phyloP scores from a whole-genome alignment of 2,329 filamentous ascomycete genomes.

The Monosporascus ibericus region DNA sequence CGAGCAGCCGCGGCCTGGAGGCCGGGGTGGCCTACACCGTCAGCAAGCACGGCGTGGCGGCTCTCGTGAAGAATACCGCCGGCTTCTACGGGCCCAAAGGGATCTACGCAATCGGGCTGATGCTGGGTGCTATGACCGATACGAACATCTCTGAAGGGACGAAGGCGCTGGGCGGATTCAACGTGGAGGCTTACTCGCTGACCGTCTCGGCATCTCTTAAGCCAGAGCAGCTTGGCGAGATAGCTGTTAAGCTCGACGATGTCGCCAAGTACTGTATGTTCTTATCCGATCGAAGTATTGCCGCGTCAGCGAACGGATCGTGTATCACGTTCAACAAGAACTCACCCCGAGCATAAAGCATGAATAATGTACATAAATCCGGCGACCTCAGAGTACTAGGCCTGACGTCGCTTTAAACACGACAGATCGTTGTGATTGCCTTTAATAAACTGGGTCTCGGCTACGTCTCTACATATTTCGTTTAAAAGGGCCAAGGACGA shows the following conservation, averaged over 20 bases:
- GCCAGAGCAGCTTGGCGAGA: conserved; percentile 22
- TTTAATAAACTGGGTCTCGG: too few relatives aligned
- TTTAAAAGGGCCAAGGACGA: too few relatives aligned
- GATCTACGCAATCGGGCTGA: conserved; percentile 44
- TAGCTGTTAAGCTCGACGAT: conserved; percentile 24
- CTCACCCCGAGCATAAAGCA: conserved; percentile 10
- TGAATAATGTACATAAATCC: too few relatives aligned
- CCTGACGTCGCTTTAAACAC: too few relatives aligned
- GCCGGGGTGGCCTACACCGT: conserved; percentile 44
- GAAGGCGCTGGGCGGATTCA: conserved; percentile 20
- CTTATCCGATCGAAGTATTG: conserved; percentile 15
- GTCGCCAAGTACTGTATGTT: conserved; percentile 30
- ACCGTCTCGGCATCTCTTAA: conserved; percentile 18
- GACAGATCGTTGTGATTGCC: too few relatives aligned
- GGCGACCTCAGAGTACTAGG: too few relatives aligned
- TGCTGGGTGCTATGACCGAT: conserved; percentile 44
- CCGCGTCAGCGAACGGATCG: conserved; percentile 15
- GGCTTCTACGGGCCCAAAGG: conserved; percentile 48
- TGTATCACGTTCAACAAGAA: conserved; percentile 18
- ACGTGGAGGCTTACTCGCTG: conserved; percentile 23
- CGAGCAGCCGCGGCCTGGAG: conserved; percentile 8
- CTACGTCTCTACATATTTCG: too few relatives aligned
- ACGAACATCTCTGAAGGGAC: conserved; percentile 49
- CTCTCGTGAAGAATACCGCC: conserved; percentile 52
- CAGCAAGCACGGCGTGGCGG: conserved; percentile 48